Percentiles rank a stretch among this genome's conserved stretches.
Evolutionary conservation across 139 green algal genomes (phyloP).

Genomic region (Chlorella sp.): DNA sequence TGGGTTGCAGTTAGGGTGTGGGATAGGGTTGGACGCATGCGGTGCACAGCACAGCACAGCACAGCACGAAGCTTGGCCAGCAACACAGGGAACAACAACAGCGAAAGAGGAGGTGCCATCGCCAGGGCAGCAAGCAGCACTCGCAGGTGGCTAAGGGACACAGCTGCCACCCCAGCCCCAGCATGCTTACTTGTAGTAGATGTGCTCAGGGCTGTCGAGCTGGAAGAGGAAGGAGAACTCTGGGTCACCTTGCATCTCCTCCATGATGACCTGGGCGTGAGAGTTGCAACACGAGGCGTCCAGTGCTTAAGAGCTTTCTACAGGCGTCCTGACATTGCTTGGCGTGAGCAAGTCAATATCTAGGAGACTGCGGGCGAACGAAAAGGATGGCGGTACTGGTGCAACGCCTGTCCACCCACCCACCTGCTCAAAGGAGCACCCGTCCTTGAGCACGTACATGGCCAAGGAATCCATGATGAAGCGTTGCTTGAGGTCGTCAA

Average conservation of each 20-base stretch:
- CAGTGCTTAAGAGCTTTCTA: no score
- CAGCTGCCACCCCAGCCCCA: neutral
- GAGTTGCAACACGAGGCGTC: no score
- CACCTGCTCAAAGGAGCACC: constrained; percentile 41
- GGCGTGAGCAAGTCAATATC: no score
- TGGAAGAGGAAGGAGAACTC: constrained; percentile 91
- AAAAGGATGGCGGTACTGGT: no score
- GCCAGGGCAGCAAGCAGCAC: no score
- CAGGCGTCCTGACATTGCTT: no score
- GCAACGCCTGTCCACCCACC: neutral
- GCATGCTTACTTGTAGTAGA: constrained; percentile 81
- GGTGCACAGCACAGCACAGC: no score
- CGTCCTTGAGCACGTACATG: constrained; percentile 67
- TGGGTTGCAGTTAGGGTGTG: no score
- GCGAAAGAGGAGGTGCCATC: no score
- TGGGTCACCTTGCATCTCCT: constrained; percentile 65
- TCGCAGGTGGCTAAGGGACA: no score
- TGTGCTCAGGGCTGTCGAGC: constrained; percentile 64
- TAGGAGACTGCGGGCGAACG: no score
- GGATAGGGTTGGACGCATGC: no score
- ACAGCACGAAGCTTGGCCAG: neutral
- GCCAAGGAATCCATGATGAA: constrained; percentile 91
- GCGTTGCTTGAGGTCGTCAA: constrained; percentile 55
- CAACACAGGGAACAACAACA: neutral
- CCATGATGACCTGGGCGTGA: constrained; percentile 83